phyloP scores from a whole-genome alignment of 2,329 filamentous ascomycete species.

The Arthroderma sp. region DNA sequence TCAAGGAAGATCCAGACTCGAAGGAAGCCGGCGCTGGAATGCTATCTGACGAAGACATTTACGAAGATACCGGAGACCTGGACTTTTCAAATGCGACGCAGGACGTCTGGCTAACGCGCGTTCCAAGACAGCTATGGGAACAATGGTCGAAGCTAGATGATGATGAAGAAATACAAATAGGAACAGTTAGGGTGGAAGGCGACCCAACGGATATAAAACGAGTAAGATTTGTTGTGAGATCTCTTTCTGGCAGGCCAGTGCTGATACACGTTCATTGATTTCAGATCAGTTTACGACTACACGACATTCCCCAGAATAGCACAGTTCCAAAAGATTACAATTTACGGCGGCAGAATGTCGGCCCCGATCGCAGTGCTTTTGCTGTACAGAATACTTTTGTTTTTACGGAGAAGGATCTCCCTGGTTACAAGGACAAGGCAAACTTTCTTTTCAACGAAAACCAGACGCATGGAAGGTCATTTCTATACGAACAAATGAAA shows the following conservation, averaged over 20 bases:
- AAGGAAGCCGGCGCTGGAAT: constrained; percentile 23
- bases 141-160: constrained; percentile 64
- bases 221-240: constrained; percentile 17
- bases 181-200: constrained; percentile 53
- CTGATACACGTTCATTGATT: constrained; percentile 23
- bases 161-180: constrained; percentile 68
- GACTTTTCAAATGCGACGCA: constrained; percentile 41
- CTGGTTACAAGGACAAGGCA: constrained; percentile 49
- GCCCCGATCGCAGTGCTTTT: constrained; percentile 28
- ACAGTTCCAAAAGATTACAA: constrained; percentile 79
- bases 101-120: constrained; percentile 56
- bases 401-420: constrained; percentile 86
- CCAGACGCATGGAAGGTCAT: constrained; percentile 24
- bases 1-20: constrained; percentile 30
- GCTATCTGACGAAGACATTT: constrained; percentile 52
- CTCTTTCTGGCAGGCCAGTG: neutral
- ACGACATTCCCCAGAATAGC: constrained; percentile 54
- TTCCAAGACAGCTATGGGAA: constrained; percentile 71
- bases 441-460: constrained; percentile 30
- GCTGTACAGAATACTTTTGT: constrained; percentile 70
- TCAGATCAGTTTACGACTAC: constrained; percentile 56
- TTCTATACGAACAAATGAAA: constrained; percentile 33
- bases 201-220: constrained; percentile 40
- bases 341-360: constrained; percentile 52
- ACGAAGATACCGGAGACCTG: constrained; percentile 53